Evolutionary conservation across 2,329 filamentous ascomycete genomes (phyloP).

Genomic region (Scytalidium lignicola): DNA sequence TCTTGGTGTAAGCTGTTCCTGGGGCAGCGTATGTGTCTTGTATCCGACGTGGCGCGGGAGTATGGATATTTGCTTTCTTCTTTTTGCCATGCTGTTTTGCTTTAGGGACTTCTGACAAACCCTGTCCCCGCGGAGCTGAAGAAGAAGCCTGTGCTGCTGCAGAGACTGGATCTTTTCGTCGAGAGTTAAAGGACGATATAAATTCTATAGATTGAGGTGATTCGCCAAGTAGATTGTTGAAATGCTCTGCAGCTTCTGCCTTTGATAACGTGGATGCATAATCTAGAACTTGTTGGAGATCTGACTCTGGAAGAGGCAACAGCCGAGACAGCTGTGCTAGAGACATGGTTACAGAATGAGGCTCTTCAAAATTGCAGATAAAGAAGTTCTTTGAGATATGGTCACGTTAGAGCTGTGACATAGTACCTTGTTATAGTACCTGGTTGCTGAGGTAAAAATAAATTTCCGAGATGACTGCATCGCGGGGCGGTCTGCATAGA

Average conservation of each 20-base stretch:
- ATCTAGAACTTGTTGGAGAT: slow-evolving; percentile 76
- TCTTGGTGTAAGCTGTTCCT: slow-evolving; percentile 72
- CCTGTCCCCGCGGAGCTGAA: slow-evolving; percentile 5
- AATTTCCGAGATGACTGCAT: too few species aligned
- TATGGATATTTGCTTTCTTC: slow-evolving; percentile 57
- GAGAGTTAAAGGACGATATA: slow-evolving; percentile 70
- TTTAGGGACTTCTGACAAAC: slow-evolving; percentile 38
- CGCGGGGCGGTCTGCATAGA: too few species aligned
- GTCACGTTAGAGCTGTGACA: background rate
- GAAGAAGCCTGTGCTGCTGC: slow-evolving; percentile 6
- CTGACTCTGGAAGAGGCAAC: slow-evolving; percentile 78
- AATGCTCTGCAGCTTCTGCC: slow-evolving; percentile 73
- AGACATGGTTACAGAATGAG: slow-evolving; percentile 27
- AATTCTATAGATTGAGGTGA: slow-evolving; percentile 70
- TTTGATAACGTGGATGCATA: slow-evolving; percentile 76
- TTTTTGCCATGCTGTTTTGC: slow-evolving; percentile 45
- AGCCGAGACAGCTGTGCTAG: slow-evolving; percentile 70
- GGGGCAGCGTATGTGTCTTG: slow-evolving; percentile 53
- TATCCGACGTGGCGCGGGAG: slow-evolving; percentile 56
- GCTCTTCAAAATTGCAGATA: background rate
- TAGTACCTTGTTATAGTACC: background rate
- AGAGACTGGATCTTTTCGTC: slow-evolving; percentile 39
- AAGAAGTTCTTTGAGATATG: background rate
- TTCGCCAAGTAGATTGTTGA: slow-evolving; percentile 84
- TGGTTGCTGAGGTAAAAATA: background rate